Base-by-base conservation (phyloP, 108 stramenopile species). In the Craspedostauros australis region DNA sequence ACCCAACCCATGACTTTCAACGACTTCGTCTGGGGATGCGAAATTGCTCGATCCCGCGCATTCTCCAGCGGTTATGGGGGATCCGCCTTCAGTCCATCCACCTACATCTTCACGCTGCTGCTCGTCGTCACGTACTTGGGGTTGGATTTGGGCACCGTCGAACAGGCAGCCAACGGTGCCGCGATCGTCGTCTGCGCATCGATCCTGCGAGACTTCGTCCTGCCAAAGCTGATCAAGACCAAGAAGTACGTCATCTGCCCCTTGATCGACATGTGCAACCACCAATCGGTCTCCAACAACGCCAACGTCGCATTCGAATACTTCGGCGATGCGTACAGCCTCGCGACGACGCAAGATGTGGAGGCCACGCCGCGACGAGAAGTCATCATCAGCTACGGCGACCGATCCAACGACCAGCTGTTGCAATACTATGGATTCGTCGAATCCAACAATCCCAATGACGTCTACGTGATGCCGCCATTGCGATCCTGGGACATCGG, bases 341-440 rank as follows among this genome's bases (percentile, higher is more conserved):
- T 93, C 52, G 63, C 80, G 6, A 41, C 53, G 26, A 60, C 61
- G 8, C 29, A 51, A 20, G 64, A 34, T 7, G 57, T 73, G 15
- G 26, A 39, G 12, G 26, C 41, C 18, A 54, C 31, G n/a, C 41
- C 66, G 6, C 61, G 63, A 16, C 41, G 37, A 3, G 82, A 91
- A 64, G 53, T 94, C 21, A 82, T 68, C 49, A 88, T 91, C 52
- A 75, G 76, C 25, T 96, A 96, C 50, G 95, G 95, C 16, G 64
- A 75, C 4, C 73, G 90, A 31, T 87, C 83, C 40, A 96, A 94
- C 50, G 95, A 96, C 48, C 86, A 93, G 44, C 54, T 96, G 29
- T 53, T 96, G 38, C 91, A 94, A 40, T 91, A 91, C 54, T 96
- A 96, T 66, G 95, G 95, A 20, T 96, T 96, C 72, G 93, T 94